Percentiles rank a stretch among this genome's conserved stretches.
Conservation (phyloP, 1,284 basidiomycete genomes). For the Apiotrichum gamsii region DNA sequence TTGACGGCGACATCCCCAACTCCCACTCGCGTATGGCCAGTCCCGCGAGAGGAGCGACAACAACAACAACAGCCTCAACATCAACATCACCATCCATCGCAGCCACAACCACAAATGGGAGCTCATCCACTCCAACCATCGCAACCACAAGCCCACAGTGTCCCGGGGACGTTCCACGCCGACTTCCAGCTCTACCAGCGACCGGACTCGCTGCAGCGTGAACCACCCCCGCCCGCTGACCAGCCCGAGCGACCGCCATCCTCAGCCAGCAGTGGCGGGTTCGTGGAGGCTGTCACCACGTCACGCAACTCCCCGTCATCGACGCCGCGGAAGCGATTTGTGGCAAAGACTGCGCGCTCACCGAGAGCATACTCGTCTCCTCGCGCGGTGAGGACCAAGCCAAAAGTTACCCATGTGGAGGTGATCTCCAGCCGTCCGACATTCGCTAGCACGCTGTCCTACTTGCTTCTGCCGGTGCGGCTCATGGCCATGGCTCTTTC, state of each 20-base stretch:
- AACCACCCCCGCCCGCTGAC: not conserved
- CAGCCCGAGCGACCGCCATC: not conserved
- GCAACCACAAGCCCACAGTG: too few relatives aligned
- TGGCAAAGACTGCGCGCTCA: not conserved
- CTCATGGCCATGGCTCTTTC: conserved; percentile 9
- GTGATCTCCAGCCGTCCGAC: too few relatives aligned
- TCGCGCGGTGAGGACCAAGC: too few relatives aligned
- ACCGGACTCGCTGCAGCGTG: not conserved
- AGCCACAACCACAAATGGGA: too few relatives aligned
- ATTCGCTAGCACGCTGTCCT: conserved; percentile 11
- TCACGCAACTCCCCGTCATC: not conserved
- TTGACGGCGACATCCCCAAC: too few relatives aligned
- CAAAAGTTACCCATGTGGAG: too few relatives aligned
- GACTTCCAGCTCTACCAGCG: not conserved
- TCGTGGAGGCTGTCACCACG: not conserved
- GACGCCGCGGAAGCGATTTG: conserved; percentile 1
- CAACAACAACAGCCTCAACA: too few relatives aligned
- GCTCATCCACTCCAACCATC: too few relatives aligned
- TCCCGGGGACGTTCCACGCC: too few relatives aligned
- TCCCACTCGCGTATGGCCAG: too few relatives aligned
- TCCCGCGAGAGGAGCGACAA: too few relatives aligned
- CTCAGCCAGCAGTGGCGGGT: not conserved
- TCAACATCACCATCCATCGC: too few relatives aligned
- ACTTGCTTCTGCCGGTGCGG: conserved; percentile 21
- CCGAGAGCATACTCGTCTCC: not conserved